Percentiles rank a stretch among this genome's conserved stretches.
Evolutionary conservation across 306 rosid genomes (phyloP).

Genomic region (Sechiopsis laciniata): DNA sequence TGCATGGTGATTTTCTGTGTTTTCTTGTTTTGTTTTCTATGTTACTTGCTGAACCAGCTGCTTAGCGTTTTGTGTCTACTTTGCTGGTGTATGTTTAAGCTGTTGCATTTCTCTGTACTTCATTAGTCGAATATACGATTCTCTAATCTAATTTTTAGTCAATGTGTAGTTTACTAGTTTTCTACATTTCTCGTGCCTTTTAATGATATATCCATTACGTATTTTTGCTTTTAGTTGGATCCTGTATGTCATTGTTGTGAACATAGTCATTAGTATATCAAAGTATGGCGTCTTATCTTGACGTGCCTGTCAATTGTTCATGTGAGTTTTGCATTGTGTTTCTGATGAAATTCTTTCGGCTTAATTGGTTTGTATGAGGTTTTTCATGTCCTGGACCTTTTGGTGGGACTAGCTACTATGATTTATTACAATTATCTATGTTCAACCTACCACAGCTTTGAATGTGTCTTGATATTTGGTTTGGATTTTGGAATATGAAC

Average conservation of each 20-base stretch:
- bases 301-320: not conserved
- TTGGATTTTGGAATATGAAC: not conserved
- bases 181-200: not conserved
- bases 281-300: not conserved
- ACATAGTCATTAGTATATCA: not conserved
- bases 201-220: not conserved
- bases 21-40: not conserved
- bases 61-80: not conserved
- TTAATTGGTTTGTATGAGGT: not conserved
- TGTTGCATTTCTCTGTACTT: not conserved
- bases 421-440: not conserved
- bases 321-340: not conserved
- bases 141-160: not conserved
- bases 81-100: constrained; percentile 2
- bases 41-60: not conserved
- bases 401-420: not conserved
- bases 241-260: not conserved
- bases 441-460: not conserved
- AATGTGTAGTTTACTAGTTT: not conserved
- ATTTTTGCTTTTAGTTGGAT: not conserved
- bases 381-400: not conserved
- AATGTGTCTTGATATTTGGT: not conserved
- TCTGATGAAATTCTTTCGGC: not conserved
- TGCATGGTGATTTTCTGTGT: constrained; percentile 10
- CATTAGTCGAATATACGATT: not conserved